Percentiles rank a stretch among this genome's conserved stretches.
These are phyloP conservation scores for Cutaneotrichosporon cavernicola DNA, from an alignment of 1,284 basidiomycete genomes.

Conservation along the genomic window DNA sequence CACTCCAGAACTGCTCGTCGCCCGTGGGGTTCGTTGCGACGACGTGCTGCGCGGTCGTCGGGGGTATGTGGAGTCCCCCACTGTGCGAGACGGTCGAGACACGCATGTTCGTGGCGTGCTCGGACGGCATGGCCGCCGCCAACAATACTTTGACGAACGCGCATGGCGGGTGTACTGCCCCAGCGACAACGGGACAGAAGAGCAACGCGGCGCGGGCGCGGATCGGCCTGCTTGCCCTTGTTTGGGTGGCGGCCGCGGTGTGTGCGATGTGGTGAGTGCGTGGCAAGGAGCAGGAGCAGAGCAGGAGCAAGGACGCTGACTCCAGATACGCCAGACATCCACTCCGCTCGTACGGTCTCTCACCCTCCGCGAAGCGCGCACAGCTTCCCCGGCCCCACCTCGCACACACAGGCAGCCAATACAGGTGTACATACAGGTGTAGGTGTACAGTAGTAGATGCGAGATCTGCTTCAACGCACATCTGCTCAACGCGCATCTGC, in stretches of 20 bases:
- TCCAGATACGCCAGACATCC: background rate
- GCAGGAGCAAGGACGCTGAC: background rate
- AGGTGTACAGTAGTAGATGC: background rate
- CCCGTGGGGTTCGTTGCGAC: background rate
- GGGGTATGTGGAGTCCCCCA: background rate
- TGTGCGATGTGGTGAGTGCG: background rate
- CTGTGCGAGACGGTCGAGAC: background rate
- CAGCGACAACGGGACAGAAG: background rate
- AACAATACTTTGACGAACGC: background rate
- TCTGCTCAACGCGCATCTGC: background rate
- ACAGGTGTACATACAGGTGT: background rate
- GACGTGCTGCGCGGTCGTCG: slow-evolving; percentile 2
- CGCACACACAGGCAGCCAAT: too few relatives aligned
- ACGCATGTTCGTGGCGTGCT: background rate
- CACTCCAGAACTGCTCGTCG: background rate
- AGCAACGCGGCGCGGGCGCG: background rate
- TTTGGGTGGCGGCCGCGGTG: background rate
- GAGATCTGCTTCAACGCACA: background rate
- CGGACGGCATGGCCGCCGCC: background rate
- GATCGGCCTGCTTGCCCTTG: background rate
- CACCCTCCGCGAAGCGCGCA: too few relatives aligned
- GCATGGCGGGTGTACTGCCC: background rate
- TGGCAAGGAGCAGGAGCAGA: too few relatives aligned
- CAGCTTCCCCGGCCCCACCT: too few relatives aligned
- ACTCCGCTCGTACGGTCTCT: background rate